phyloP scores from a whole-genome alignment of 2,329 filamentous ascomycete genomes.

The Tolypocladium ovalisporum region DNA sequence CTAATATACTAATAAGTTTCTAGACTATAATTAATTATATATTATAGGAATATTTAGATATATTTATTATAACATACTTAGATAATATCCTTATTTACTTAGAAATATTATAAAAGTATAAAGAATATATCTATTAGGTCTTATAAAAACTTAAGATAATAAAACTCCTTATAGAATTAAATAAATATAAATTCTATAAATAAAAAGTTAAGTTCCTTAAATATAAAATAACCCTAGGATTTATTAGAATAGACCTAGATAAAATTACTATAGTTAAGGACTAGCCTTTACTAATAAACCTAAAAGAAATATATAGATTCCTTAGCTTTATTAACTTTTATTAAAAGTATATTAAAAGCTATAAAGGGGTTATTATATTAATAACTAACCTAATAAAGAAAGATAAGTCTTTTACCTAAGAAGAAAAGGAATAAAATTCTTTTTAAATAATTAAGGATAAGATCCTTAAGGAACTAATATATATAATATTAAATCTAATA shows the following conservation, averaged over 20 bases:
- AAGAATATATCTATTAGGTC: neutral
- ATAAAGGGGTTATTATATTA: neutral
- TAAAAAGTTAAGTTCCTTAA: neutral
- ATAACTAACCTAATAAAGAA: neutral
- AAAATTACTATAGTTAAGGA: neutral
- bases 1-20: neutral
- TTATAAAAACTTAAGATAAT: neutral
- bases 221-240: neutral
- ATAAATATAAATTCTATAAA: neutral
- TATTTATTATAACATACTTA: neutral
- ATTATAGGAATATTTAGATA: neutral
- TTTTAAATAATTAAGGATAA: neutral
- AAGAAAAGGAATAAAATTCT: neutral
- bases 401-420: neutral
- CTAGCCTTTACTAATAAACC: neutral
- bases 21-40: neutral
- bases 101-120: neutral
- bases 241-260: neutral
- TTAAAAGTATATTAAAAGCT: neutral
- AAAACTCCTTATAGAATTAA: neutral
- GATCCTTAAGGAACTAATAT: neutral
- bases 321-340: neutral
- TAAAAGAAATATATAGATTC: neutral
- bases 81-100: neutral
- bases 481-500: neutral